Percentiles rank a stretch among this genome's conserved stretches.
These are phyloP conservation scores for Grosmannia penicillata DNA, from an alignment of 2,329 filamentous ascomycete species.

Conservation along the genomic window DNA sequence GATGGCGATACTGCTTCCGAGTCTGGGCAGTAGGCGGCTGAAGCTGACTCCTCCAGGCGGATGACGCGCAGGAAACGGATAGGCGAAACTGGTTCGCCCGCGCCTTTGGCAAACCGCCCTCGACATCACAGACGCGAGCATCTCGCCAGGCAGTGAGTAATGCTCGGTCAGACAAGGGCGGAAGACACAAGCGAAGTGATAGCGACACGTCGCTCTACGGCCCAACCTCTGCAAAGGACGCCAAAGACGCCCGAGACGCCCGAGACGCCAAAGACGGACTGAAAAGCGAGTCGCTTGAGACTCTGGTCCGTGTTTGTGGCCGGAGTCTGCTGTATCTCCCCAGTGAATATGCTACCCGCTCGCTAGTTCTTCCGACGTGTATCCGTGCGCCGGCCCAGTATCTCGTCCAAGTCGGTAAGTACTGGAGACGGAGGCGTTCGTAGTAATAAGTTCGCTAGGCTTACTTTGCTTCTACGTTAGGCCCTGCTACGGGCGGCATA, in stretches of 20 bases:
- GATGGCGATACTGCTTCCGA: too few species aligned
- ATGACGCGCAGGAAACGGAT: conserved; percentile 5
- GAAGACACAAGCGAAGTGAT: neutral
- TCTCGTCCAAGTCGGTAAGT: conserved; percentile 42
- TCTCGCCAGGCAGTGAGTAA: conserved; percentile 13
- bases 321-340: conserved; percentile 48
- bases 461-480: conserved; percentile 5
- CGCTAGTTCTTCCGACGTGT: conserved; percentile 47
- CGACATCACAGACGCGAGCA: conserved; percentile 5
- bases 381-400: conserved; percentile 52
- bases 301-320: conserved; percentile 48
- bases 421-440: neutral
- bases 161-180: conserved; percentile 2
- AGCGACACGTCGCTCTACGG: conserved; percentile 35
- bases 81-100: conserved; percentile 17
- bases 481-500: conserved; percentile 36
- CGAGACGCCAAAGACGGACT: conserved; percentile 26
- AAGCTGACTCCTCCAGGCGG: conserved; percentile 5
- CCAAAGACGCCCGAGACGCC: conserved; percentile 16
- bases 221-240: conserved; percentile 26
- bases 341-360: conserved; percentile 38
- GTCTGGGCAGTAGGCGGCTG: neutral
- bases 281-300: conserved; percentile 35
- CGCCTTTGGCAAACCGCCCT: conserved; percentile 16
- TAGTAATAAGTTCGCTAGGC: neutral